Evolutionary conservation across 108 stramenopile genomes (phyloP), one percentile per base, ranked within the genome.

Genomic region (Cylindrotheca fusiformis): DNA sequence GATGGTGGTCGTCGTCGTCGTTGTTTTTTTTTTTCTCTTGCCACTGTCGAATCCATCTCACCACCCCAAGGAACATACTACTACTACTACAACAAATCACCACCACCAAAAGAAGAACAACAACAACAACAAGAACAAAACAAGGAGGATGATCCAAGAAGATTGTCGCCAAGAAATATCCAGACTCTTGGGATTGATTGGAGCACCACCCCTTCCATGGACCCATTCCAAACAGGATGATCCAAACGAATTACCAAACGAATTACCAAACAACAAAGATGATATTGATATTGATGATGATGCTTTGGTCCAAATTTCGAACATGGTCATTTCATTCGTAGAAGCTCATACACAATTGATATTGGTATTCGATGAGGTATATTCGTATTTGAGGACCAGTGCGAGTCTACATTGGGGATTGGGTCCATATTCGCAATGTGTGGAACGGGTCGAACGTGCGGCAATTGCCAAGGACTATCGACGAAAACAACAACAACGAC

Each of bases 371-470:
- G 67, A 75, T 31, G 26, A 68, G 47, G 52, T 63, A 23, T 57
- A 51, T n/a, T 47, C 44, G 1, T 68, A 58, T 55, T 24, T 75
- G 3, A 41, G 45, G 41, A 54, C 50, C 30, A 60, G 67, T 41
- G 0, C 74, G 8, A 63, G 67, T 25, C 33, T 75, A 10, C 67
- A 75, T 58, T 55, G 60, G 50, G 74, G 74, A 47, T 56, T 75
- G 19, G 74, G 74, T 20, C 67, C 74, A n/a, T 56, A 54, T 19
- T 75, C 74, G 10, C 62, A 68, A 45, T 75, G 67, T 50, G 67
- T 75, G 14, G 74, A 75, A 48, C 74, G 74, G 24, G 68, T 75
- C 6, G 74, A 75, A 46, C 61, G 58, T 31, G 74, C 74, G 1
- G 44, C 63, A 1, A 63, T 75, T 49, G 66, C 62, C 14, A 29